These are phyloP conservation scores for Boletus tylopilopsis DNA, from an alignment of 768 basidiomycete genomes.

Conservation along the genomic window DNA sequence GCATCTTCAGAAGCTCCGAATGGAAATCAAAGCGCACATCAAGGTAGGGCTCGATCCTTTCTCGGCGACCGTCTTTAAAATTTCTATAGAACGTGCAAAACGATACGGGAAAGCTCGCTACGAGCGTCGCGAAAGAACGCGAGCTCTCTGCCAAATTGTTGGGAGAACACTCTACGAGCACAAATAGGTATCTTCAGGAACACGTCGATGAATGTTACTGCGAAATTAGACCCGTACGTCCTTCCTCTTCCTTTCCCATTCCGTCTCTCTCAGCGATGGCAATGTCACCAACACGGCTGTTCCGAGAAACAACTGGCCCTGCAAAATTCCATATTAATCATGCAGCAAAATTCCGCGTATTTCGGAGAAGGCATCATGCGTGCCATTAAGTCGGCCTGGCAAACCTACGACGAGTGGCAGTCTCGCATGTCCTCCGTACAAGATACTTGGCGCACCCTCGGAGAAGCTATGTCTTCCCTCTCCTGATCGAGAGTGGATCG, in stretches of 20 bases:
- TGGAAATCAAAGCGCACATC: constrained; percentile 97
- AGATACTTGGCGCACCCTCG: constrained; percentile 69
- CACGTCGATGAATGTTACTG: constrained; percentile 81
- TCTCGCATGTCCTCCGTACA: constrained; percentile 77
- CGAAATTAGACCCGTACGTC: constrained; percentile 34
- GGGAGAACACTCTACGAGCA: constrained; percentile 79
- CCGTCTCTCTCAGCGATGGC: background rate
- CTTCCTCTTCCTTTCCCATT: background rate
- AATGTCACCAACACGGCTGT: constrained; percentile 72
- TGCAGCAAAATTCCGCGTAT: constrained; percentile 95
- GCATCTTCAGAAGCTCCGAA: constrained; percentile 90
- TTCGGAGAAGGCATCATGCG: constrained; percentile 97
- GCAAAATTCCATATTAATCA: constrained; percentile 96
- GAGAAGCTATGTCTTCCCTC: constrained; percentile 74
- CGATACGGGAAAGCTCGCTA: constrained; percentile 89
- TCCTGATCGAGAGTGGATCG: constrained; percentile 94
- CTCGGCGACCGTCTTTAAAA: background rate
- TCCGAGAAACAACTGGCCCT: constrained; percentile 85
- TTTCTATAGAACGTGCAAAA: constrained; percentile 81
- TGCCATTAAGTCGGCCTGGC: constrained; percentile 94
- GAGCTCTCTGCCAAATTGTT: constrained; percentile 79
- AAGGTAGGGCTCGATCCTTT: constrained; percentile 47
- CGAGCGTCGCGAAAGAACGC: constrained; percentile 88
- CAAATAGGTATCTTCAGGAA: constrained; percentile 95
- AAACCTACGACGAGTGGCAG: constrained; percentile 93